These are phyloP conservation scores for Diplodia seriata DNA, from an alignment of 2,329 filamentous ascomycete genomes.

Conservation along the genomic window DNA sequence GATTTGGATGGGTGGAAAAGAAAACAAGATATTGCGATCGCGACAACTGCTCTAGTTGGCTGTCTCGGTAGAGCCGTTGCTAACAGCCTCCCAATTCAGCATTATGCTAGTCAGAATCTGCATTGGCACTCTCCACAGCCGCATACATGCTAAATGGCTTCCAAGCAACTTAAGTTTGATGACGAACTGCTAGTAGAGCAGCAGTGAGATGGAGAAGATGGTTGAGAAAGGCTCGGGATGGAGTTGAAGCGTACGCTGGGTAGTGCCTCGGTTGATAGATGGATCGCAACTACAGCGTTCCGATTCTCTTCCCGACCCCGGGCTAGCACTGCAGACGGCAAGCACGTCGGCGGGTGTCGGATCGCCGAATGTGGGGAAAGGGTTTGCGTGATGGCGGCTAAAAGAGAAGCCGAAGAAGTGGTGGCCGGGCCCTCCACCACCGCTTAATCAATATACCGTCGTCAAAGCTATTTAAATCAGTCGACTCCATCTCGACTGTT, in stretches of 20 bases:
- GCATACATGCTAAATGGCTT: too few relatives aligned
- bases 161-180: too few relatives aligned
- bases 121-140: too few relatives aligned
- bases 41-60: too few relatives aligned
- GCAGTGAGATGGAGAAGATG: too few relatives aligned
- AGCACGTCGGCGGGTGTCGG: background rate
- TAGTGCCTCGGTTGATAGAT: background rate
- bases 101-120: too few relatives aligned
- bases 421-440: background rate
- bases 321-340: background rate
- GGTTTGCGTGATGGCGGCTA: conserved; percentile 14
- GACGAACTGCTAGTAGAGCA: too few relatives aligned
- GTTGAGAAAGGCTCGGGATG: background rate
- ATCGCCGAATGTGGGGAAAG: background rate
- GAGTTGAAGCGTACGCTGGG: background rate
- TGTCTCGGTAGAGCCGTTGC: too few relatives aligned
- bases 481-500: background rate
- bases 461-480: background rate
- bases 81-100: too few relatives aligned
- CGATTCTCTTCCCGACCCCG: background rate
- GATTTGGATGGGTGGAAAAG: too few relatives aligned
- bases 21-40: too few relatives aligned
- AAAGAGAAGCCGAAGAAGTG: conserved; percentile 1
- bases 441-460: conserved; percentile 29
- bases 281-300: background rate